Percentiles rank a stretch among this genome's conserved stretches.
These are phyloP conservation scores for Marsdenia floribunda DNA, from an alignment of 257 asterid genomes.

Conservation along the genomic window DNA sequence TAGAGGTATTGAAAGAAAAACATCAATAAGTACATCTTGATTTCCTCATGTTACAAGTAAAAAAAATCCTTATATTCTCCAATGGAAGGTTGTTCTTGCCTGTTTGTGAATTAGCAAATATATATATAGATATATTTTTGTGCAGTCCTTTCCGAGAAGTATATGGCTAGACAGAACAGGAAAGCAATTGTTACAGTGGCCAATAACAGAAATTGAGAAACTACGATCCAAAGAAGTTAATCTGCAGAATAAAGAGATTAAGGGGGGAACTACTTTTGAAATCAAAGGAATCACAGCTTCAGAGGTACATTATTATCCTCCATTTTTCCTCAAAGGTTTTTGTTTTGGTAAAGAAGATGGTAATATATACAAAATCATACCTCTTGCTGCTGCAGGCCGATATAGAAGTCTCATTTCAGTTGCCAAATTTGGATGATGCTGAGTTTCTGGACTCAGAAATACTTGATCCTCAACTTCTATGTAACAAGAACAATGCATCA, in stretches of 20 bases:
- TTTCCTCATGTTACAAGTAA: no score
- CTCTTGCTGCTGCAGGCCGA: slow-evolving; percentile 19
- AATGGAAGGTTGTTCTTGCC: no score
- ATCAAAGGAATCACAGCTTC: slow-evolving; percentile 56
- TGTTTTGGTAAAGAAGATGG: not conserved
- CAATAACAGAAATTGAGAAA: slow-evolving; percentile 48
- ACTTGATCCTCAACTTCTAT: slow-evolving; percentile 25
- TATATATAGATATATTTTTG: not conserved
- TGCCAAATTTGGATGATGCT: slow-evolving; percentile 19
- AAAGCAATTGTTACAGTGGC: slow-evolving; percentile 72
- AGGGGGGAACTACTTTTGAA: slow-evolving; percentile 37
- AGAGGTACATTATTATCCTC: slow-evolving; percentile 39
- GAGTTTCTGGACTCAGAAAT: slow-evolving; percentile 13
- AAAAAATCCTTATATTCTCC: no score
- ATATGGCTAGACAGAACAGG: slow-evolving; percentile 52
- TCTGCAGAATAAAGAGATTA: slow-evolving; percentile 27
- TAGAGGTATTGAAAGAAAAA: no score
- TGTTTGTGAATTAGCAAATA: no score
- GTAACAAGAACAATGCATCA: slow-evolving; percentile 22
- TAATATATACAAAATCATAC: not conserved
- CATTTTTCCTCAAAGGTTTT: not conserved
- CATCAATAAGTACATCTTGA: no score
- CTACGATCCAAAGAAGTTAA: slow-evolving; percentile 34
- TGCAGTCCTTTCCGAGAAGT: slow-evolving; percentile 66
- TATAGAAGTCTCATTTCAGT: slow-evolving; percentile 25